These are phyloP conservation scores for Fraxinus excelsior DNA, from an alignment of 257 asterid species.

Conservation along the genomic window DNA sequence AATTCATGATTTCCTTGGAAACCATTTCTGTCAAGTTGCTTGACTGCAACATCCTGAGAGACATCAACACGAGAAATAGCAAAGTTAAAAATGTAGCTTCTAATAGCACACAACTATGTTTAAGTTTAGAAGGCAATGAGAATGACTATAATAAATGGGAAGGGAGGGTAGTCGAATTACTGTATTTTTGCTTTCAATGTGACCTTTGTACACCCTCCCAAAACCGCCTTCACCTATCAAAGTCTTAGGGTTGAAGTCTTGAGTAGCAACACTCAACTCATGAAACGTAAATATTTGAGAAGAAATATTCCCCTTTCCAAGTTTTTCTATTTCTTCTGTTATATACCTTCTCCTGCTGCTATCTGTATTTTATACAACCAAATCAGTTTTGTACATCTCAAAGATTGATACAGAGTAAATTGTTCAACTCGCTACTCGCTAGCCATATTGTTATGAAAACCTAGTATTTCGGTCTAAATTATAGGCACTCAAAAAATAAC, in stretches of 20 bases:
- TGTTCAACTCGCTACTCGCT: neutral
- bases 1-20: slow-evolving; percentile 78
- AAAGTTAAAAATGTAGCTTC: neutral
- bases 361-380: slow-evolving; percentile 44
- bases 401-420: neutral
- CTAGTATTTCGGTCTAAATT: neutral
- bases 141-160: neutral
- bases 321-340: slow-evolving; percentile 61
- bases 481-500: too few species aligned
- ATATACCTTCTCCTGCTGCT: slow-evolving; percentile 56
- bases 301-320: slow-evolving; percentile 57
- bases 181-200: slow-evolving; percentile 34
- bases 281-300: slow-evolving; percentile 46
- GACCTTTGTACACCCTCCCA: slow-evolving; percentile 67
- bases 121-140: neutral
- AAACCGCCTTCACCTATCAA: slow-evolving; percentile 73
- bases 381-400: slow-evolving; percentile 8
- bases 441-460: neutral
- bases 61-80: neutral
- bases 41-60: slow-evolving; percentile 72
- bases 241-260: slow-evolving; percentile 36
- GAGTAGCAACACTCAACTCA: slow-evolving; percentile 47
- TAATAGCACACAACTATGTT: neutral
- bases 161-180: slow-evolving; percentile 29
- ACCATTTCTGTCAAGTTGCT: slow-evolving; percentile 75